A percentile compares a stretch with the other conserved stretches of the same genome.
These are phyloP conservation scores for Tremellales sp. DNA, from an alignment of 1,284 basidiomycete species.

Conservation along the genomic window DNA sequence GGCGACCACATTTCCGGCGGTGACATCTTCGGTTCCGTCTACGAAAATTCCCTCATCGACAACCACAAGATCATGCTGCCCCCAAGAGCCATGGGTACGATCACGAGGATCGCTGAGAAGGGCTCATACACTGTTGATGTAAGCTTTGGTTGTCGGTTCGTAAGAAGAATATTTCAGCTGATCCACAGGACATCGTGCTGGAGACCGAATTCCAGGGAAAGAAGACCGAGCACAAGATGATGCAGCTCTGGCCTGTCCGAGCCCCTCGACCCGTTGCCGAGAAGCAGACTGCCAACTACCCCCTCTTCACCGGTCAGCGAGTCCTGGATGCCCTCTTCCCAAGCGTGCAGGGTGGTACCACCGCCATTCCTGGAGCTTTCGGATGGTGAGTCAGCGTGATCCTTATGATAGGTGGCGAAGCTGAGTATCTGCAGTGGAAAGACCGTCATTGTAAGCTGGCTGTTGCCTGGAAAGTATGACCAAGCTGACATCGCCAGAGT, in stretches of 20 bases:
- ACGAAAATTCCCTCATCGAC: slow-evolving; percentile 93
- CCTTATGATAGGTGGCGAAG: not conserved
- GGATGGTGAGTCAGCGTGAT: slow-evolving; percentile 59
- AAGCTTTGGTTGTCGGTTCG: slow-evolving; percentile 31
- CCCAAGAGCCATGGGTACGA: slow-evolving; percentile 89
- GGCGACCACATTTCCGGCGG: slow-evolving; percentile 97
- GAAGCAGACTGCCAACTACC: slow-evolving; percentile 89
- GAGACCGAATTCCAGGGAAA: slow-evolving; percentile 98
- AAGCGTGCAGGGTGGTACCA: slow-evolving; percentile 98
- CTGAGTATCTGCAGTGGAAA: slow-evolving; percentile 57
- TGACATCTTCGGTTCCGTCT: slow-evolving; percentile 92
- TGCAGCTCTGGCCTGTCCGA: slow-evolving; percentile 98
- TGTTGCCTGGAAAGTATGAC: not conserved
- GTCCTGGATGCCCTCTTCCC: slow-evolving; percentile 97
- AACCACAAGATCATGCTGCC: slow-evolving; percentile 97
- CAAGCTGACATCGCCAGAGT: slow-evolving; percentile 12
- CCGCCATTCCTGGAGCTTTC: slow-evolving; percentile 98
- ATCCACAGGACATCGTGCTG: slow-evolving; percentile 76
- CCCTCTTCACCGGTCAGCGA: slow-evolving; percentile 92
- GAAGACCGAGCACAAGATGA: slow-evolving; percentile 87
- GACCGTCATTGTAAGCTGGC: slow-evolving; percentile 78
- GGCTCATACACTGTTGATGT: slow-evolving; percentile 90
- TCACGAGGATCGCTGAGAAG: slow-evolving; percentile 90
- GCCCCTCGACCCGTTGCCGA: slow-evolving; percentile 92
- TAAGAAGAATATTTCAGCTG: not conserved